These are phyloP conservation scores for Nannochloropsis oceanica DNA, from an alignment of 108 stramenopile species.

Conservation along the genomic window DNA sequence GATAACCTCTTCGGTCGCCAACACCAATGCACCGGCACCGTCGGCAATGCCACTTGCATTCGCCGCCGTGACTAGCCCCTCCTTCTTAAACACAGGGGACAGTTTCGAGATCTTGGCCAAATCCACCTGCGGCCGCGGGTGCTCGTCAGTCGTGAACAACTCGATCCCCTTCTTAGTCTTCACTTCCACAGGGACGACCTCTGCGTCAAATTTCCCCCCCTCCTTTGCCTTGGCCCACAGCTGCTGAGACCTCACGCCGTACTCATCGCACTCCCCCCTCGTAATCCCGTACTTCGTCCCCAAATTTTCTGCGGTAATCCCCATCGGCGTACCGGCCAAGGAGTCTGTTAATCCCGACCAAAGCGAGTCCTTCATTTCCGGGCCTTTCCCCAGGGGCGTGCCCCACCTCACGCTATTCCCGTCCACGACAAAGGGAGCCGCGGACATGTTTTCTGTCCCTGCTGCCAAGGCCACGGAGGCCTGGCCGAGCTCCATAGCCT, in stretches of 20 bases:
- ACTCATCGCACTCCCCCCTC: slow-evolving; percentile 73
- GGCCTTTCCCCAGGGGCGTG: slow-evolving; percentile 62
- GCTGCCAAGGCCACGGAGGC: slow-evolving; percentile 69
- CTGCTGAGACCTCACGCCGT: slow-evolving; percentile 64
- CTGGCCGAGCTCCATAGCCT: slow-evolving; percentile 70
- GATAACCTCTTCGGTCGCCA: slow-evolving; percentile 74
- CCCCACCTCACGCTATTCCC: slow-evolving; percentile 67
- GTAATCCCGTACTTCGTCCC: slow-evolving; percentile 72
- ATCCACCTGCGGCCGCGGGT: slow-evolving; percentile 75
- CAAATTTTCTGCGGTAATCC: slow-evolving; percentile 92
- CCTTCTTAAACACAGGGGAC: slow-evolving; percentile 80
- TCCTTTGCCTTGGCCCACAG: slow-evolving; percentile 48
- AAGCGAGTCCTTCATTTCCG: slow-evolving; percentile 44
- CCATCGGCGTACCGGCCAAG: slow-evolving; percentile 78
- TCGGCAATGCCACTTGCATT: slow-evolving; percentile 92
- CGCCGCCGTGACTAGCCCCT: slow-evolving; percentile 86
- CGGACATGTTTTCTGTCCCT: slow-evolving; percentile 92
- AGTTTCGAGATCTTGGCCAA: slow-evolving; percentile 69
- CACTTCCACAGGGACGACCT: slow-evolving; percentile 82
- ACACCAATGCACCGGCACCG: slow-evolving; percentile 73
- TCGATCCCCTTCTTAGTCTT: slow-evolving; percentile 59
- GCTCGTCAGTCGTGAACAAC: slow-evolving; percentile 74
- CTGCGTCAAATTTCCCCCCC: slow-evolving; percentile 63
- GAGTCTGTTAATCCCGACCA: slow-evolving; percentile 67
- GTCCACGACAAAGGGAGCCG: slow-evolving; percentile 61